Evolutionary conservation across 345 rosid species (phyloP).

Genomic region (Conringia planisiliqua): DNA sequence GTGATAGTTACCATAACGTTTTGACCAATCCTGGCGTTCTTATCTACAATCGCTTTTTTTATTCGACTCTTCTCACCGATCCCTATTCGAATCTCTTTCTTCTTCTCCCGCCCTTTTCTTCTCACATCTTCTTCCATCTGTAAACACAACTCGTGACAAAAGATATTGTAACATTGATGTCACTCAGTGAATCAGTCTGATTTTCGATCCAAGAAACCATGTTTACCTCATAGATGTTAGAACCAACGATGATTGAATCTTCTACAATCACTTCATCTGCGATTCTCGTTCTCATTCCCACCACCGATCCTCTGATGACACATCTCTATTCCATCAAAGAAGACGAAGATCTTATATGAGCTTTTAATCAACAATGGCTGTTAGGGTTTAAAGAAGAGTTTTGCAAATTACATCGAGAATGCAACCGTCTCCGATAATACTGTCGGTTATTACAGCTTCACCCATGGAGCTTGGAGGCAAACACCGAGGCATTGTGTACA

Average conservation of each 20-base stretch:
- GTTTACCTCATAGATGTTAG: constrained; percentile 67
- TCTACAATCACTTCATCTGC: constrained; percentile 55
- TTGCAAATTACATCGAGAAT: constrained; percentile 55
- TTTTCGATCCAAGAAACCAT: background rate
- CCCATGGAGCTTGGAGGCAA: constrained; percentile 62
- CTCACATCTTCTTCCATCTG: constrained; percentile 31
- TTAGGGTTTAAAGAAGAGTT: constrained; percentile 10
- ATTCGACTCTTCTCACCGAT: constrained; percentile 61
- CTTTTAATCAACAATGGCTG: background rate
- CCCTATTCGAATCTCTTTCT: constrained; percentile 47
- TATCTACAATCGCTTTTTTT: constrained; percentile 65
- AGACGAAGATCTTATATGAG: background rate
- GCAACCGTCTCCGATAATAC: constrained; percentile 82
- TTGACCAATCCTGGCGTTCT: constrained; percentile 78
- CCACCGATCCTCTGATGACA: constrained; percentile 62
- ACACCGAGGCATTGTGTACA: constrained; percentile 66
- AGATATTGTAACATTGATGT: background rate
- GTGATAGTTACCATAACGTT: constrained; percentile 39
- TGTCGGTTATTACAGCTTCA: constrained; percentile 54
- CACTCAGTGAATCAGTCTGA: background rate
- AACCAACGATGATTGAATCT: constrained; percentile 78
- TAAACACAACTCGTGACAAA: background rate
- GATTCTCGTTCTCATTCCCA: constrained; percentile 78
- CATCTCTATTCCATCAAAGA: constrained; percentile 54
- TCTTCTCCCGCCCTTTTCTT: constrained; percentile 17